A percentile compares a stretch with the other conserved stretches of the same genome.
These are phyloP conservation scores for Raffaelea deltoideospora DNA, from an alignment of 2,329 filamentous ascomycete genomes.

Conservation along the genomic window DNA sequence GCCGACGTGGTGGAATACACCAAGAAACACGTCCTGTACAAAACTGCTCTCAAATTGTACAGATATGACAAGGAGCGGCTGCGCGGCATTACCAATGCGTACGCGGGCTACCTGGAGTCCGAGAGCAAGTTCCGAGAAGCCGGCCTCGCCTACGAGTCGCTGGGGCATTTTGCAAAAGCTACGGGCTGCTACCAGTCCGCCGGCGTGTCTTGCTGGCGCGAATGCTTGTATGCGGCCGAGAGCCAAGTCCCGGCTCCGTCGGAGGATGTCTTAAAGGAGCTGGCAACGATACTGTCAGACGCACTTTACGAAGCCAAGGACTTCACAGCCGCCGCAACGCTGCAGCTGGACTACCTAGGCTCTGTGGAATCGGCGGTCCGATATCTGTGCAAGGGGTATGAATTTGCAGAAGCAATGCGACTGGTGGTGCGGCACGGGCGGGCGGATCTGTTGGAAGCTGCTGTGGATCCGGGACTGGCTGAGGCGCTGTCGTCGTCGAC, in stretches of 20 bases:
- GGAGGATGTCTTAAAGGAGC: slow-evolving; percentile 41
- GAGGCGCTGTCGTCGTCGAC: slow-evolving; percentile 73
- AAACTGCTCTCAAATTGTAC: slow-evolving; percentile 62
- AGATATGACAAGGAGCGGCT: slow-evolving; percentile 62
- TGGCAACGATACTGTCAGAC: slow-evolving; percentile 64
- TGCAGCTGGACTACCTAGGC: slow-evolving; percentile 64
- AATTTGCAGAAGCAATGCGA: slow-evolving; percentile 80
- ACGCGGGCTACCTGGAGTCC: slow-evolving; percentile 62
- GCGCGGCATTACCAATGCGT: slow-evolving; percentile 55
- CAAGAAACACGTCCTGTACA: slow-evolving; percentile 66
- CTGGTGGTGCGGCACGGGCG: slow-evolving; percentile 48
- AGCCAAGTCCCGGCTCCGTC: slow-evolving; percentile 27
- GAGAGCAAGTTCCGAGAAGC: slow-evolving; percentile 72
- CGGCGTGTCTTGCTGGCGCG: slow-evolving; percentile 67
- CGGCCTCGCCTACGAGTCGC: slow-evolving; percentile 78
- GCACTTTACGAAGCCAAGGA: slow-evolving; percentile 74
- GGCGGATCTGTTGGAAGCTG: slow-evolving; percentile 45
- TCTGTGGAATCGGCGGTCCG: slow-evolving; percentile 38
- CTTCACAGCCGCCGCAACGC: slow-evolving; percentile 61
- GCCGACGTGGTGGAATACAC: slow-evolving; percentile 67
- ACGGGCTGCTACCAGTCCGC: slow-evolving; percentile 73
- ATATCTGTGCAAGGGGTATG: slow-evolving; percentile 75
- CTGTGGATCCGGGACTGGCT: slow-evolving; percentile 64
- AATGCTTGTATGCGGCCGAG: slow-evolving; percentile 68
- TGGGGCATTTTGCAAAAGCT: slow-evolving; percentile 58